Conservation (phyloP, 805 yeast genomes). For the Hanseniaspora nectarophila region DNA sequence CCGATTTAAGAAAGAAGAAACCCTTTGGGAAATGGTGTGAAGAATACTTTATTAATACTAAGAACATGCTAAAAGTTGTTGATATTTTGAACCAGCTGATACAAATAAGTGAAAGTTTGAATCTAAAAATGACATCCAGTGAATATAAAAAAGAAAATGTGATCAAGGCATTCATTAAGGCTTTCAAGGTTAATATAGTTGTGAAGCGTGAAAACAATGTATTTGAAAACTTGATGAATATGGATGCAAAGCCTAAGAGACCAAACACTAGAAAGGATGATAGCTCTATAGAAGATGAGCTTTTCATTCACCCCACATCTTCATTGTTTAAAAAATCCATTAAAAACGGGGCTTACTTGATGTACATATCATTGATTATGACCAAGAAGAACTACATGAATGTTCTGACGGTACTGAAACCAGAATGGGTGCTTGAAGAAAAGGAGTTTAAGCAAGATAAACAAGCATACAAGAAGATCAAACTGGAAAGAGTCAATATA, state of each 20-base stretch:
- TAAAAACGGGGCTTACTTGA: constrained; percentile 55
- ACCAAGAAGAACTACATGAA: constrained; percentile 90
- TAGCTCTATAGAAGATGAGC: constrained; percentile 34
- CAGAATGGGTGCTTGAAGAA: constrained; percentile 58
- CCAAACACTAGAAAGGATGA: constrained; percentile 63
- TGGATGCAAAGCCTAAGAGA: constrained; percentile 48
- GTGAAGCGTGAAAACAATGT: constrained; percentile 6
- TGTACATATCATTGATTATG: constrained; percentile 69
- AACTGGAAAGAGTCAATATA: constrained; percentile 7
- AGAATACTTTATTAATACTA: constrained; percentile 66
- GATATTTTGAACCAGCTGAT: constrained; percentile 26
- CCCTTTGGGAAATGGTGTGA: constrained; percentile 49
- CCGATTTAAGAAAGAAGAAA: constrained; percentile 25
- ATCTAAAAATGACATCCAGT: constrained; percentile 38
- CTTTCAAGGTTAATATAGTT: constrained; percentile 56
- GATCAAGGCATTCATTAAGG: constrained; percentile 52
- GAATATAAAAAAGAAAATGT: constrained; percentile 45
- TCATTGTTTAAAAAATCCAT: constrained; percentile 39
- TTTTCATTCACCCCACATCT: constrained; percentile 80
- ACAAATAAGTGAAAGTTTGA: constrained; percentile 20
- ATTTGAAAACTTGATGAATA: constrained; percentile 3
- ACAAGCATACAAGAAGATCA: constrained; percentile 7
- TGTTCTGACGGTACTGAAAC: constrained; percentile 69
- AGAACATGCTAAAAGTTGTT: constrained; percentile 53
- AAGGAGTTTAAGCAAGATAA: constrained; percentile 8